Base-by-base conservation (phyloP, 208 protist genomes). In the Borovskyia barvae region DNA sequence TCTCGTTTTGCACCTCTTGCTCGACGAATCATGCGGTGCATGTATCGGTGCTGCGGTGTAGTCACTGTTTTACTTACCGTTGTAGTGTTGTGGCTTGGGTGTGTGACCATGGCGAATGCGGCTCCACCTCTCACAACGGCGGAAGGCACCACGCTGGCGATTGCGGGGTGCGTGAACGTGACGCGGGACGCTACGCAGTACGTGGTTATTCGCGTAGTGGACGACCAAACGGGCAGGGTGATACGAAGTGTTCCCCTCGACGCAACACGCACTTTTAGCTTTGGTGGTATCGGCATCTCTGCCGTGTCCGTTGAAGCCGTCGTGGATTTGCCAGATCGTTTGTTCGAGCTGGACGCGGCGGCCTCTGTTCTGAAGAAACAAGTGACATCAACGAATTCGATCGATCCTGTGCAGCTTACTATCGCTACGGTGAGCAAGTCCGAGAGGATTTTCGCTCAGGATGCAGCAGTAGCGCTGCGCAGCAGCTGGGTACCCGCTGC, bases 261-360 rank as follows among this genome's bases (percentile, higher is more conserved):
- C 40, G 51, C 56, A n/a, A 88, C 77, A 29, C 72, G 57, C 65
- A 85, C 71, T 15, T 87, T 92, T 72, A 74, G 73, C 47, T 86
- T 92, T 46, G 46, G 70, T 35, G 77, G 68, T 20, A 69, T 92
- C 11, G 67, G 73, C 7, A 45, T 40, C n/a, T 51, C 71, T 1
- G 70, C 60, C 17, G 56, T 63, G 17, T 72, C 69, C 7, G 70
- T 92, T 1, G 77, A 79, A 46, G 75, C 76, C 0, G 64, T 79
- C 1, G 55, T 77, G 19, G 68, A 84, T 26, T 52, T 83, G 11
- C 75, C 81, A 14, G 75, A 67, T 12, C 68, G 73, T 37, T 66
- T 68, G 12, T 66, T 63, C 59, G 46, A 55, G 41, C 32, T 74
- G 30, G 54, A 84, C 25, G 35, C 43, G 9, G 64, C 53, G 1